Evolutionary conservation across 2,329 filamentous ascomycete genomes (phyloP).

Genomic region (Colletotrichum eremochloae): DNA sequence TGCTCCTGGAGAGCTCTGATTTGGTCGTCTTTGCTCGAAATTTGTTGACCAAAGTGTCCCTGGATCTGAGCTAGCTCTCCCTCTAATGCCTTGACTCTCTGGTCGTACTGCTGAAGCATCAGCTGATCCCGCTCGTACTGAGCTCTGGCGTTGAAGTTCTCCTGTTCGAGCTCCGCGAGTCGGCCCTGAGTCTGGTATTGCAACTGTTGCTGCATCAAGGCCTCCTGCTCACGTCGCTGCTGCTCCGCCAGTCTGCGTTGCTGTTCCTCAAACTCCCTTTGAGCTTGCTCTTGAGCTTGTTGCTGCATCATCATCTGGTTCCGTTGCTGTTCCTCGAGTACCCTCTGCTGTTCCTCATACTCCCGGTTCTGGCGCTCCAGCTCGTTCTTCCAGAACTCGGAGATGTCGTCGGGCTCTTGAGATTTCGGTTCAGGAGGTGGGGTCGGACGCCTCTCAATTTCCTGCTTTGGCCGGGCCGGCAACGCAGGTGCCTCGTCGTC

Average conservation of each 20-base stretch:
- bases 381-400: conserved; percentile 98
- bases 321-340: conserved; percentile 88
- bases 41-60: conserved; percentile 86
- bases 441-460: conserved; percentile 75
- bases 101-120: conserved; percentile 96
- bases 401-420: conserved; percentile 93
- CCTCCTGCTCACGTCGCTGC: conserved; percentile 90
- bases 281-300: conserved; percentile 84
- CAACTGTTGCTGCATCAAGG: conserved; percentile 87
- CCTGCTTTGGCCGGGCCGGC: conserved; percentile 84
- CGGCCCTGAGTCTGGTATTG: conserved; percentile 95
- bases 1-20: conserved; percentile 94
- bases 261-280: conserved; percentile 96
- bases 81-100: conserved; percentile 92
- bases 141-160: conserved; percentile 92
- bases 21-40: conserved; percentile 92
- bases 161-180: conserved; percentile 93
- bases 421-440: conserved; percentile 76
- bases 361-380: conserved; percentile 91
- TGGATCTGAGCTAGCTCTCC: conserved; percentile 87
- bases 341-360: conserved; percentile 93
- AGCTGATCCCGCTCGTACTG: conserved; percentile 98
- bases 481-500: conserved; percentile 87
- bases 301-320: conserved; percentile 85
- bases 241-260: conserved; percentile 90